Evolutionary conservation across 192 early-diverging fungal species (phyloP).

Genomic region (Bifiguratus adelaidae): DNA sequence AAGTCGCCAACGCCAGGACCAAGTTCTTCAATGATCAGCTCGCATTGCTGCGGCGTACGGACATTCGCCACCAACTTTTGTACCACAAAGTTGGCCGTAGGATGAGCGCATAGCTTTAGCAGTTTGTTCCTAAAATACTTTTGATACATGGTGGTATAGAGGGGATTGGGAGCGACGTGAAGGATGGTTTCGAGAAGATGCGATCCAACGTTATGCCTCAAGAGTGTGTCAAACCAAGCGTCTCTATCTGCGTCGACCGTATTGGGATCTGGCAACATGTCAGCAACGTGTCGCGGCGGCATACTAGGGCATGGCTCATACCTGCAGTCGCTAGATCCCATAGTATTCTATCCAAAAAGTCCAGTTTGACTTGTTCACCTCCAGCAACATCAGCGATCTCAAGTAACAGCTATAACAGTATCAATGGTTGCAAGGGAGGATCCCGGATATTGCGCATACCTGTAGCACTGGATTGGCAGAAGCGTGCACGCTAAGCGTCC

Average conservation of each 20-base stretch:
- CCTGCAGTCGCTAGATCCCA: no score
- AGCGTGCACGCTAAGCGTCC: conserved; percentile 44
- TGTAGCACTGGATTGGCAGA: conserved; percentile 79
- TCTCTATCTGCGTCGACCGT: conserved; percentile 32
- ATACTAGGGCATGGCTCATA: no score
- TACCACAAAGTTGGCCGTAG: conserved; percentile 76
- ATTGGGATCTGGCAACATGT: conserved; percentile 17
- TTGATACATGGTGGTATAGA: conserved; percentile 54
- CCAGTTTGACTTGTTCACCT: no score
- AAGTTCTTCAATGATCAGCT: conserved; percentile 53
- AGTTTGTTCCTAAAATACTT: conserved; percentile 53
- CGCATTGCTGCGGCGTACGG: conserved; percentile 44
- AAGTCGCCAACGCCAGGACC: conserved; percentile 43
- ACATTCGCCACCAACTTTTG: conserved; percentile 61
- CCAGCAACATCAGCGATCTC: conserved; percentile 15
- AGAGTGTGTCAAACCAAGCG: conserved; percentile 40
- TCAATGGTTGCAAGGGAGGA: not conserved
- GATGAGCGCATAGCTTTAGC: conserved; percentile 50
- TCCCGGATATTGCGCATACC: conserved; percentile 9
- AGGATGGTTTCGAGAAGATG: conserved; percentile 70
- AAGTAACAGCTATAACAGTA: conserved; percentile 10
- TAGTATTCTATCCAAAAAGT: no score
- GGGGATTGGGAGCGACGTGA: conserved; percentile 29
- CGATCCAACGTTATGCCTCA: conserved; percentile 64
- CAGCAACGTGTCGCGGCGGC: no score